These are phyloP conservation scores for Viola odorata DNA, from an alignment of 345 rosid genomes.

Conservation along the genomic window DNA sequence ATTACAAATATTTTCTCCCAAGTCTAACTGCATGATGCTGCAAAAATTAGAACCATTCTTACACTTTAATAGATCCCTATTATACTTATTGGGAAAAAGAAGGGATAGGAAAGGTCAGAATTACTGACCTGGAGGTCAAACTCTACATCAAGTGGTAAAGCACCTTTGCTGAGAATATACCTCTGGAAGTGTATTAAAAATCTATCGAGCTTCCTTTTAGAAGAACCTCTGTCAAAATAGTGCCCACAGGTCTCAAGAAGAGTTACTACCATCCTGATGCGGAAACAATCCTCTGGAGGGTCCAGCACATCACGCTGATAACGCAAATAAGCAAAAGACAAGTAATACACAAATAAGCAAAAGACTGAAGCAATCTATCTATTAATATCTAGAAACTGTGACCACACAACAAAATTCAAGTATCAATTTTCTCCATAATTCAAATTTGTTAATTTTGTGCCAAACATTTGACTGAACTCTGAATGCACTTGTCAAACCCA, in stretches of 20 bases:
- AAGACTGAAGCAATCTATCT: no score
- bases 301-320: constrained; percentile 79
- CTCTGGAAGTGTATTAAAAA: constrained; percentile 93
- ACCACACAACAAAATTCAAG: no score
- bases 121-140: constrained; percentile 88
- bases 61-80: neutral
- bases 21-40: no score
- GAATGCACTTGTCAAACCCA: no score
- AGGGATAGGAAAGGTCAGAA: neutral
- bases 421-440: no score
- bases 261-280: constrained; percentile 84
- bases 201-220: constrained; percentile 90
- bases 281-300: constrained; percentile 97
- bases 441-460: no score
- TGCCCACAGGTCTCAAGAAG: constrained; percentile 98
- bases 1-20: no score
- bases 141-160: constrained; percentile 79
- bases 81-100: neutral
- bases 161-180: constrained; percentile 83
- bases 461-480: no score
- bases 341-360: neutral
- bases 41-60: no score
- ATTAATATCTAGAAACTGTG: no score
- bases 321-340: constrained; percentile 15
- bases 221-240: constrained; percentile 95